Evolutionary conservation across 75 land plant genomes (phyloP), one percentile per base, ranked within the genome.

Genomic region (Picea sitchensis): DNA sequence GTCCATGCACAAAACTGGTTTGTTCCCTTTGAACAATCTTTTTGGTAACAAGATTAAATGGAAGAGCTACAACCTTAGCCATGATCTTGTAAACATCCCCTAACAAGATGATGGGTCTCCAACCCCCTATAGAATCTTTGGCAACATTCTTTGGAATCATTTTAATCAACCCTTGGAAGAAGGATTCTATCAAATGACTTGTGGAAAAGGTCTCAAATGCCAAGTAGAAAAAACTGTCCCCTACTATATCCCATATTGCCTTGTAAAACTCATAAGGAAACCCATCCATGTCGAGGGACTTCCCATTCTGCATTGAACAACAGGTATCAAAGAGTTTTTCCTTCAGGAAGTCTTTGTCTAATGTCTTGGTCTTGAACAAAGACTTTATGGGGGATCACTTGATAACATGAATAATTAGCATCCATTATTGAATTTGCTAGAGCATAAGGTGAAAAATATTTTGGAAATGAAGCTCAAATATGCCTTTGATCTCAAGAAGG

Each of bases 1-100:
- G 26, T 0, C 0, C 26, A 0, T 26, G 0, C 26, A 26, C 26
- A 26, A 26, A 26, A 26, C 26, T 0, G 0, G 0, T 0, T 0
- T 26, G 26, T 26, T 26, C 26, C 26, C 26, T 26, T 0, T 26
- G 0, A 26, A 26, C 26, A 26, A 26, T 59, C 17, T 20, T 18
- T 18, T 3, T 59, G 3, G 17, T 18, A 15, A 17, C 61, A 59
- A 15, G 1, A 4, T 59, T 18, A 15, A 59, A 1, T 3, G 4
- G 14, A 0, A 59, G 15, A 59, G 61, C 61, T 3, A 59, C 14
- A 12, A 1, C 61, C n/a, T 59, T 13, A 1, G 61, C n/a, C 14
- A 59, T 4, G 20, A 59, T 59, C 14, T 59, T 59, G n/a, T 59
- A 3, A 20, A 1, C 61, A 3, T 15, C 61, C 14, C 61, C 0